phyloP scores from a whole-genome alignment of 116 monocot species.

The Phalaenopsis hybrid region DNA sequence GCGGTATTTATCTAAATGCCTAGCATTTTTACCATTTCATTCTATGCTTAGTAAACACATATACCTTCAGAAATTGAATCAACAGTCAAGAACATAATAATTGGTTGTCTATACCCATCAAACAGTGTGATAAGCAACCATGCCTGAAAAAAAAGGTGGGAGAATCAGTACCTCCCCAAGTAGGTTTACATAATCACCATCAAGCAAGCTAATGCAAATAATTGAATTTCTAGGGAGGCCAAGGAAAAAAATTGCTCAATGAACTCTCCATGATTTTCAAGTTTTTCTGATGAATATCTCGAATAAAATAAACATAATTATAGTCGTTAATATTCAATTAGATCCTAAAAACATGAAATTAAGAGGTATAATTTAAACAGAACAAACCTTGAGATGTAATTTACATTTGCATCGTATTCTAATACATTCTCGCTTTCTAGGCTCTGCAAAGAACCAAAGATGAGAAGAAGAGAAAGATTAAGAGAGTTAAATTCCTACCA shows the following conservation, averaged over 20 bases:
- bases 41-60: neutral
- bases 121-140: constrained; percentile 77
- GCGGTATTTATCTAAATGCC: no score
- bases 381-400: constrained; percentile 4
- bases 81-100: constrained; percentile 63
- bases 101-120: constrained; percentile 37
- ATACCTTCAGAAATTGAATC: constrained; percentile 46
- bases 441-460: no score
- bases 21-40: neutral
- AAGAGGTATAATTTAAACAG: neutral
- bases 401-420: neutral
- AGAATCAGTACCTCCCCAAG: constrained; percentile 52
- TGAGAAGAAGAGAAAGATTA: no score
- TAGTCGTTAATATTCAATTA: no score
- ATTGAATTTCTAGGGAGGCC: no score
- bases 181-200: constrained; percentile 49
- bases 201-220: constrained; percentile 73
- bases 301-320: constrained; percentile 1
- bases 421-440: no score
- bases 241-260: constrained; percentile 45
- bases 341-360: neutral
- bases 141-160: constrained; percentile 43
- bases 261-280: constrained; percentile 54
- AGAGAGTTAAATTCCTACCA: no score
- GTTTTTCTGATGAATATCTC: constrained; percentile 47